Conservation (phyloP, 768 basidiomycete genomes). For the Udeniomyces megalosporus region DNA sequence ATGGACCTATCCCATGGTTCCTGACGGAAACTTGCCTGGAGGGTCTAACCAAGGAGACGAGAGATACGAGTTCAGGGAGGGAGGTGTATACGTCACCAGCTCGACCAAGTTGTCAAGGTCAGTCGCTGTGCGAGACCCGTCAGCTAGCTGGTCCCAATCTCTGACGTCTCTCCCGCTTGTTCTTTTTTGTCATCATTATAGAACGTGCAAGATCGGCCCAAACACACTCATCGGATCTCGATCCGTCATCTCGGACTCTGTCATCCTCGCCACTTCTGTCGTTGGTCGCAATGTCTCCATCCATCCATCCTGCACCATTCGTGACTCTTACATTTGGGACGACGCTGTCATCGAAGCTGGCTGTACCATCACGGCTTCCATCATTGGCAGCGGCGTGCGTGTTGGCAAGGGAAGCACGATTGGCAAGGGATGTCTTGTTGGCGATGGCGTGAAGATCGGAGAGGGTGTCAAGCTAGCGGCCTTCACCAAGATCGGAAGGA, state of each 20-base stretch:
- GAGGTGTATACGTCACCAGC: slow-evolving; percentile 78
- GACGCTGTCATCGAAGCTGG: slow-evolving; percentile 37
- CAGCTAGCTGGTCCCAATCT: background rate
- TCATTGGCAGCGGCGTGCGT: slow-evolving; percentile 60
- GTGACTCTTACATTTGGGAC: slow-evolving; percentile 70
- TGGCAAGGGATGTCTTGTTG: slow-evolving; percentile 63
- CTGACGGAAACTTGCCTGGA: slow-evolving; percentile 79
- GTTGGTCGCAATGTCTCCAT: slow-evolving; percentile 61
- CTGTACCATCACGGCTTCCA: slow-evolving; percentile 51
- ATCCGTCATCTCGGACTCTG: slow-evolving; percentile 50
- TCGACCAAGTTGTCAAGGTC: slow-evolving; percentile 65
- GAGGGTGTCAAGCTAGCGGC: slow-evolving; percentile 48
- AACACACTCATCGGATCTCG: slow-evolving; percentile 73
- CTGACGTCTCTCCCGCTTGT: background rate
- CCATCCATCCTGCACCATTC: slow-evolving; percentile 51
- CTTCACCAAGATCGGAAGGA: slow-evolving; percentile 45
- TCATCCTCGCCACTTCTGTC: slow-evolving; percentile 52
- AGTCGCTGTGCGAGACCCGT: slow-evolving; percentile 16
- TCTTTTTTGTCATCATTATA: slow-evolving; percentile 23
- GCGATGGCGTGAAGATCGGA: slow-evolving; percentile 63
- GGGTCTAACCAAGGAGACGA: slow-evolving; percentile 27
- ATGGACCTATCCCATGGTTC: slow-evolving; percentile 90
- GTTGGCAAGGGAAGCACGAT: slow-evolving; percentile 52
- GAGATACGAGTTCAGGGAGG: slow-evolving; percentile 67
- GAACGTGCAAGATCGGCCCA: slow-evolving; percentile 65